Evolutionary conservation across 352 stramenopile genomes (phyloP).

Genomic region (Pythium monospermum): DNA sequence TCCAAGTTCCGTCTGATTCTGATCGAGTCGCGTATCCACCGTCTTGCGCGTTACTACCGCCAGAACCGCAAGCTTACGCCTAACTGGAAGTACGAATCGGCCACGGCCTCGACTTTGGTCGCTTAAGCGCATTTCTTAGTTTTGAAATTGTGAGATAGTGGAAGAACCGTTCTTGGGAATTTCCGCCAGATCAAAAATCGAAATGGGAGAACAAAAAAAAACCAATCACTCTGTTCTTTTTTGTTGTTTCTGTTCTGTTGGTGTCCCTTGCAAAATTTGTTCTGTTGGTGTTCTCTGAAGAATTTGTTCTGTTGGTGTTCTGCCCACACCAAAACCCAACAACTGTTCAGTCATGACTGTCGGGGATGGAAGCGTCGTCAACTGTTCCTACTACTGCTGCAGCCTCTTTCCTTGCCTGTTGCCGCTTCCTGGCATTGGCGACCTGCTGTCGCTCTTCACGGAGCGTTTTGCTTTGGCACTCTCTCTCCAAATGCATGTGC

Average conservation of each 20-base stretch:
- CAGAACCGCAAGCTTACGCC: conserved; percentile 98
- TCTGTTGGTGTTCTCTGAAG: background rate
- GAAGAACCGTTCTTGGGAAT: too few species aligned
- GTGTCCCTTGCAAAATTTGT: background rate
- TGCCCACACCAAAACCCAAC: too few species aligned
- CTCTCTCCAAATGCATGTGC: conserved; percentile 26
- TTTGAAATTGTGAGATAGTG: background rate
- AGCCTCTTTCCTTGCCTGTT: conserved; percentile 6
- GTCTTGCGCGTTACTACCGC: conserved; percentile 98
- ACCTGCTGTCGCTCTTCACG: conserved; percentile 24
- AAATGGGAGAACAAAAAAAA: too few species aligned
- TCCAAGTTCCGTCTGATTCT: conserved; percentile 99
- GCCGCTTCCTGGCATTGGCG: conserved; percentile 24
- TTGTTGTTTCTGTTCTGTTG: conserved; percentile 4
- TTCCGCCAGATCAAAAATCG: conserved; percentile 28
- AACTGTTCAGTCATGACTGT: too few species aligned
- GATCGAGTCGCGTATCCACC: conserved; percentile 99
- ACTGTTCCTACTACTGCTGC: too few species aligned
- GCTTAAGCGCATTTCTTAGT: conserved; percentile 82
- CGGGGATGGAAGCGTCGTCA: too few species aligned
- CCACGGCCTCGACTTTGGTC: conserved; percentile 98
- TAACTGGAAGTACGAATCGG: conserved; percentile 99
- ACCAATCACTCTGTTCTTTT: conserved; percentile 21
- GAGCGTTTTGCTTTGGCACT: conserved; percentile 36
- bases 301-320: background rate